phyloP scores from a whole-genome alignment of 2,329 filamentous ascomycete genomes.

The Thielaviopsis musarum region DNA sequence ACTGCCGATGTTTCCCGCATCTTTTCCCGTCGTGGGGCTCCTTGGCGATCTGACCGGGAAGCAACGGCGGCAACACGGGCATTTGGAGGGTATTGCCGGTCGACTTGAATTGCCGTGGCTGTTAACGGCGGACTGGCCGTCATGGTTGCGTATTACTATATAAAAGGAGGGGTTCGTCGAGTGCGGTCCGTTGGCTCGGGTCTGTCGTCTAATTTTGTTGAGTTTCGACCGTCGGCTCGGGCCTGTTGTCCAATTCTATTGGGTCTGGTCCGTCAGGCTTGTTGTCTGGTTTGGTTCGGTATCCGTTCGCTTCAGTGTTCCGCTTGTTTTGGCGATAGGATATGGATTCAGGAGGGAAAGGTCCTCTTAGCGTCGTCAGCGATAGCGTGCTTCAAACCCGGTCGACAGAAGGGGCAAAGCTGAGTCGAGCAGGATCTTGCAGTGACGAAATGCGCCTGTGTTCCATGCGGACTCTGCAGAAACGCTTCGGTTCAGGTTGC shows the following conservation, averaged over 20 bases:
- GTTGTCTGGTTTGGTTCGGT: neutral
- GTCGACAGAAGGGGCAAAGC: neutral
- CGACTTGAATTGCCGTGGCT: conserved; percentile 14
- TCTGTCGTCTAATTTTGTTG: neutral
- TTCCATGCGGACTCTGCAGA: neutral
- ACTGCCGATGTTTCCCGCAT: conserved; percentile 43
- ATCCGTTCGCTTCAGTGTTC: neutral
- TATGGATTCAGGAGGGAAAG: neutral
- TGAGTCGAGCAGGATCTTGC: neutral
- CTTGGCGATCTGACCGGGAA: conserved; percentile 28
- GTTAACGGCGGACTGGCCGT: conserved; percentile 14
- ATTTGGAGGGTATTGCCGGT: conserved; percentile 28
- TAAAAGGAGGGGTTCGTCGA: neutral
- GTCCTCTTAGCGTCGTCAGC: too few relatives aligned
- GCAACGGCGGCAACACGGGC: conserved; percentile 24
- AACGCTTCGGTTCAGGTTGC: neutral
- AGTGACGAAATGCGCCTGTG: neutral
- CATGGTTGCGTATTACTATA: neutral
- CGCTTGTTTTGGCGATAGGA: neutral
- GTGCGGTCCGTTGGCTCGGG: neutral
- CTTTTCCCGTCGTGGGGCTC: conserved; percentile 46
- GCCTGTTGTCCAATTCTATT: too few relatives aligned
- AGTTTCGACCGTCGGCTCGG: neutral
- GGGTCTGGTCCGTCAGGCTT: neutral
- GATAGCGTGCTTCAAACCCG: too few relatives aligned